Evolutionary conservation across 352 stramenopile species (phyloP), one percentile per base, ranked within the genome.

Genomic region (Phytophthora colocasiae): DNA sequence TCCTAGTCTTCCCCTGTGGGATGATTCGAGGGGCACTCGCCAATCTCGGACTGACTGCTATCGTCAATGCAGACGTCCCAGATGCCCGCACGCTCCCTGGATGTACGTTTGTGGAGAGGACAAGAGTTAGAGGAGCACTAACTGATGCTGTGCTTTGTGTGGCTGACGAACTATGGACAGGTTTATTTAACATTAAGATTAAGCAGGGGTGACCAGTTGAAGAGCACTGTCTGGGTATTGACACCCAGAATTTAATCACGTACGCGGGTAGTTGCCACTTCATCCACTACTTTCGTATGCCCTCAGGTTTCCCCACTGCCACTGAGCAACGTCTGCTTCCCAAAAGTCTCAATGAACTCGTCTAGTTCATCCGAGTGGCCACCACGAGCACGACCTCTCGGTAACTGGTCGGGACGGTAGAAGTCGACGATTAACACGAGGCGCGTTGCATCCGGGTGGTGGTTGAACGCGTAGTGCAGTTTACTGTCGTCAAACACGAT

Each of bases 1-100:
- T 98, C 52, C 77, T 99, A 10, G 89, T 98, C 6, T 98, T 98
- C 79, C 96, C 96, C 1, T 99, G 96, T 66, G 97, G 96, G 2
- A 70, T 99, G 26, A 97, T 99, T 67, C 90, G 97, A 51, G 97
- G 97, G 15, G 92, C 93, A 8, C 81, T 99, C 22, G 90, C 95
- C 8, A 98, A 98, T 72, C 80, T 99, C 49, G 96, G 96, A 49
- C 93, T 99, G 73, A 91, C 83, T 7, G 91, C 92, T 38, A 97
- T 98, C 45, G 97, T 99, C 38, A 98, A 96, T 69, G 96, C 96
- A 1, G 96, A 99, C 78, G 78, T 97, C 62, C 92, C 92, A 55
- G 91, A 99, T 73, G 81, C 95, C 61, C 91, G 88, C 60, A 91
- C 73, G 9, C 76, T 98, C 63, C 92, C 96, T 51, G 93, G 89